Evolutionary conservation across 768 basidiomycete genomes (phyloP), one percentile per base, ranked within the genome.

Genomic region (Nidularia pulvinata): DNA sequence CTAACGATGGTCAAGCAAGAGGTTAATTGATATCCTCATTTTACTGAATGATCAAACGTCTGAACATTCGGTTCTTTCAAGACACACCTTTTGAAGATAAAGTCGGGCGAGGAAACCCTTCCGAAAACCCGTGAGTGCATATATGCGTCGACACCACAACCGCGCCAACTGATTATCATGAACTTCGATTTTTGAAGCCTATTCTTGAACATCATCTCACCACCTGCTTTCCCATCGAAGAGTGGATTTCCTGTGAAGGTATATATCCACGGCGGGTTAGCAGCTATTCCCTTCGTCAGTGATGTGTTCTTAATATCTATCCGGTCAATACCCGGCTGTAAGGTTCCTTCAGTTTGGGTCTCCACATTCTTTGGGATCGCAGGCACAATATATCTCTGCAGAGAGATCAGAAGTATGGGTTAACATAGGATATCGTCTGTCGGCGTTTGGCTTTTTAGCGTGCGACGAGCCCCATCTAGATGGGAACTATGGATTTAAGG

Each of bases 401-500:
- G 82, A 82, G 55, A 75, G 84, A 19, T 79, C 79, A 4, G 84
- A 90, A 67, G 79, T 93, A 13, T 86, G 85, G 79, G 84, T 93
- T 6, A 88, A 91, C 60, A 79, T 91, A 10, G 89, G 87, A 35
- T 90, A 91, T 63, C 82, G 89, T 19, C 71, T 92, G 11, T 89
- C 88, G 0, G 88, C 80, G 1, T 88, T 91, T 59, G 90, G 90
- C 0, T 93, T 90, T 61, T 70, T 93, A 19, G 89, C 88, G 0
- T 79, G 78, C 57, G 84, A 87, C 45, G 65, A 80, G 54, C 88
- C 87, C 10, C 62, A 69, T 42, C 63, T 92, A 46, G 72, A 73
- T 13, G 90, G 91, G 2, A 93, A 92, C 61, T 92, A 86, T 64
- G 89, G 90, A 1, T 92, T 92, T 73, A 91, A 91, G 66, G 90